Base-by-base conservation (phyloP, 345 rosid genomes). In the Linum usitatissimum region DNA sequence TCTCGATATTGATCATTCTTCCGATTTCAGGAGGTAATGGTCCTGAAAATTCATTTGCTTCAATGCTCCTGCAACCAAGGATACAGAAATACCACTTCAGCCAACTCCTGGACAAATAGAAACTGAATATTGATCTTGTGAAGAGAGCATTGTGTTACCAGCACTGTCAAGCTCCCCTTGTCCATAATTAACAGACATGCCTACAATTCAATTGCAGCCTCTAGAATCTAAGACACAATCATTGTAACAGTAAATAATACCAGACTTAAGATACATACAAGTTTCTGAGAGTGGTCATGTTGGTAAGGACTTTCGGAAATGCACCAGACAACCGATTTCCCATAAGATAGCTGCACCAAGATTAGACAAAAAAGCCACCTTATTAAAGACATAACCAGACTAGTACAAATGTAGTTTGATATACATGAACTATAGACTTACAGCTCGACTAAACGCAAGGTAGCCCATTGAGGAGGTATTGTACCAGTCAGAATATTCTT, bases 251-350 rank as follows among this genome's bases (percentile, higher is more conserved):
- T 18, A 31, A 28, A 49, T 12, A 28, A 17, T 39, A 34, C 40
- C 36, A 61, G 56, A 59, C 55, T 36, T 15, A 51, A 45, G 51
- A 10, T 45, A 74, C 91, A 55, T 91, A 91, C 98, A 91, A 56
- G 80, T 82, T 91, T 67, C 39, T 73, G 64, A 88, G 86, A 36
- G 79, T 72, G 57, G 80, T 78, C 66, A 91, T 78, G 62, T 72
- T 75, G 60, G 91, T 83, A 61, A 91, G 72, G 61, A 76, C 87
- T 71, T 63, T 79, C 3, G 97, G 97, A 63, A 91, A 91, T 49
- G 94, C 78, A 61, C 96, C 97, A 15, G 94, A 83, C 69, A 91
- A 66, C 63, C 73, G 74, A 66, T 88, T 91, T 72, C 97, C 97
- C 97, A 91, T 91, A 36, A 91, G 68, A 61, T 82, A 86, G 74